Evolutionary conservation across 495 filamentous ascomycete genomes (phyloP), one percentile per base, ranked within the genome.

Genomic region (Penicillium crystallinum): DNA sequence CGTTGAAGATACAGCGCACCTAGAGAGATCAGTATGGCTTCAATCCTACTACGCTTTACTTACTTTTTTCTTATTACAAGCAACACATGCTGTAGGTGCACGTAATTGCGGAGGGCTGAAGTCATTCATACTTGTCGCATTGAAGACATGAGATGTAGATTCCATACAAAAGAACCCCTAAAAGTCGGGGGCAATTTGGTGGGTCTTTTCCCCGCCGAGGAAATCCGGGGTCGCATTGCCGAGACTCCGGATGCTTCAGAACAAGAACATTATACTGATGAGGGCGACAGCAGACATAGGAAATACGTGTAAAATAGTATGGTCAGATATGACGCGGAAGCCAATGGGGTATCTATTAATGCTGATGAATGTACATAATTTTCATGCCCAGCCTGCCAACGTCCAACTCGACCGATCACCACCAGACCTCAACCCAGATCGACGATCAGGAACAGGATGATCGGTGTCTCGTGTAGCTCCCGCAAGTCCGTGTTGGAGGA

Each of bases 321-420:
- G n/a, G n/a, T n/a, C n/a, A n/a, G n/a, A n/a, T 4, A 41, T 9
- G 11, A 7, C 22, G 12, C 14, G 33, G 18, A 49, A 9, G 21
- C n/a, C 30, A 56, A 52, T 29, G 31, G 58, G 54, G 58, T 57
- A 61, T 61, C 58, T 57, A 47, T 54, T 46, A 17, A 41, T 37
- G 23, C 46, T 44, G 43, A 38, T 25, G 50, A 42, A 42, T 63
- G 48, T 61, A 57, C 54, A 60, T 37, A 17, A 11, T 23, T 18
- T 38, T 76, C 61, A 85, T 43, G 83, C 89, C 88, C 88, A 95
- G 30, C 82, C 72, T 6, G 88, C 90, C 55, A 95, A 65, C 15
- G 89, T 91, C 89, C 88, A 95, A 52, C 81, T 85, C 27, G 72
- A 77, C 54, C 78, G 77, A 62, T 85, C 80, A 19, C 81, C 81